A percentile compares a stretch with the other conserved stretches of the same genome.
Evolutionary conservation across 2,329 filamentous ascomycete genomes (phyloP).

Genomic region (Exophiala lecanii-corni): DNA sequence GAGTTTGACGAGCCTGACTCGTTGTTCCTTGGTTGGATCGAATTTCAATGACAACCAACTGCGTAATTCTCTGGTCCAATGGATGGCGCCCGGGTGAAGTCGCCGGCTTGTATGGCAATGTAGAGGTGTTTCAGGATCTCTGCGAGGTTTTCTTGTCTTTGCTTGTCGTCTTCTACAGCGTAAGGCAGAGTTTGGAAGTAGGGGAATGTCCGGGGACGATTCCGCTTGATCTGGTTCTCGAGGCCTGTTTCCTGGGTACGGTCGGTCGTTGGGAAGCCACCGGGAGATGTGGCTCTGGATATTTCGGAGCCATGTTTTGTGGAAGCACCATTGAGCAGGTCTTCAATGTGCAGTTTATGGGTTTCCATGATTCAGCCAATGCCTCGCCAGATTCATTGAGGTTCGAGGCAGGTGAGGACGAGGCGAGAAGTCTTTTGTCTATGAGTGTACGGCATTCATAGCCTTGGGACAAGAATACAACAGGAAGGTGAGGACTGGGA

Average conservation of each 20-base stretch:
- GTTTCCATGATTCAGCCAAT: constrained; percentile 11
- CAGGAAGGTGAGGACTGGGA: no score
- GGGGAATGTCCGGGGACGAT: constrained; percentile 77
- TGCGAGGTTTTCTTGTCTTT: constrained; percentile 72
- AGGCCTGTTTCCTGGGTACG: constrained; percentile 48
- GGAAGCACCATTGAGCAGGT: constrained; percentile 13
- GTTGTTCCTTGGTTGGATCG: constrained; percentile 79
- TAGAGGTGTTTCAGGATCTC: constrained; percentile 93
- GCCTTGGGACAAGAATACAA: constrained; percentile 2
- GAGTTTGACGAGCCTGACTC: constrained; percentile 77
- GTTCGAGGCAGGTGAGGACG: neutral
- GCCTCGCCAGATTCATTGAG: constrained; percentile 8
- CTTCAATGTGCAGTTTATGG: constrained; percentile 17
- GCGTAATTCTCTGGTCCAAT: constrained; percentile 95
- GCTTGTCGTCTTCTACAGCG: constrained; percentile 70
- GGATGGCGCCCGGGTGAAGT: constrained; percentile 91
- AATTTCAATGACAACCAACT: constrained; percentile 97
- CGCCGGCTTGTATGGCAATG: constrained; percentile 82
- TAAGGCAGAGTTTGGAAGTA: constrained; percentile 92
- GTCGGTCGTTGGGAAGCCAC: constrained; percentile 45
- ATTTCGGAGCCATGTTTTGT: constrained; percentile 46
- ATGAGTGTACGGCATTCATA: constrained; percentile 6
- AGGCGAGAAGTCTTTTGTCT: neutral
- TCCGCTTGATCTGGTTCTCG: constrained; percentile 60
- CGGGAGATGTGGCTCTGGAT: constrained; percentile 82